Evolutionary conservation across 2,329 filamentous ascomycete genomes (phyloP), one percentile per base, ranked within the genome.

Genomic region (Arthrobotrys sphaeroides): DNA sequence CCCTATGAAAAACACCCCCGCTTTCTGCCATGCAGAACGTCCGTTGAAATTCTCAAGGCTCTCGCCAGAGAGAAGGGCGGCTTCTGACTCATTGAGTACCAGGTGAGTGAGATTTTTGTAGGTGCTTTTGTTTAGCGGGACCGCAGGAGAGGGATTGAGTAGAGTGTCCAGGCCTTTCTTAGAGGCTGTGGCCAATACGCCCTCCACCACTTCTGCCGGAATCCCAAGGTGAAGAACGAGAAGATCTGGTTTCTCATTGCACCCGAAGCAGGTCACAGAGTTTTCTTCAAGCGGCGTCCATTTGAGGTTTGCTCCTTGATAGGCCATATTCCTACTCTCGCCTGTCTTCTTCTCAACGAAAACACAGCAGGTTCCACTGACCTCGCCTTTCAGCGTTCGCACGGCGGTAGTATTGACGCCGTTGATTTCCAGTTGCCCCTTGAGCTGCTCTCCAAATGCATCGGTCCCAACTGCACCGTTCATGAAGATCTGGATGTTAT

Each of bases 291-390:
- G 10, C 16, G 31, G 53, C n/a, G 31, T 40, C 53, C 36, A 42
- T 59, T 24, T 13, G 18, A 40, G 31, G 13, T 53, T 53, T 12
- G 53, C 53, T 1, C 53, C 53, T 24, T 38, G 53, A 28, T 59
- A 59, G n/a, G 53, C 53, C n/a, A 59, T 42, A 26, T 59, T 59
- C 10, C 53, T 59, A 12, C 36, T 59, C 33, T 59, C 36, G 5
- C 53, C 36, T 24, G 28, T 38, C 9, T 20, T 26, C 53, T 59
- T 42, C 31, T 59, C 36, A 31, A 59, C 53, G 16, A 53, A 53
- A 12, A 53, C 47, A n/a, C 47, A 53, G 47, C 26, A 53, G 2
- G 47, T 53, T 1, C 26, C 47, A 12, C 47, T 53, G 28, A 53
- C 47, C 26, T 36, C 13, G 16, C 26, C 26, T n/a, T 53, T 16